A percentile compares a stretch with the other conserved stretches of the same genome.
phyloP scores from a whole-genome alignment of 352 stramenopile genomes.

The Phytophthora sansomeana region DNA sequence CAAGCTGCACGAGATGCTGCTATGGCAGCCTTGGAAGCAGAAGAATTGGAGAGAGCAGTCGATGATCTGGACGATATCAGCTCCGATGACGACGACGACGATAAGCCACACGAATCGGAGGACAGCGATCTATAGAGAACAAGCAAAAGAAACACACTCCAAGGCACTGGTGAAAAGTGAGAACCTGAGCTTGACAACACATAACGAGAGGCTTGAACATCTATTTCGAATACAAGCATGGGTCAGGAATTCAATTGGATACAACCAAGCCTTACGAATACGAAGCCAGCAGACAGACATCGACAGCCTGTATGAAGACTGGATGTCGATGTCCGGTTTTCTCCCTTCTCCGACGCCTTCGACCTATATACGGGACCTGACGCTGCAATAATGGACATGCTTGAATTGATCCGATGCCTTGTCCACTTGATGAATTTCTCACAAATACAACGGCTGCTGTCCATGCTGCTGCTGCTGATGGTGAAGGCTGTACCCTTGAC shows the following conservation, averaged over 20 bases:
- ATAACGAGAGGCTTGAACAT: conserved; percentile 38
- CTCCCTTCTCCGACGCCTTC: conserved; percentile 1
- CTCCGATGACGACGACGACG: conserved; percentile 39
- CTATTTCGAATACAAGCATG: conserved; percentile 42
- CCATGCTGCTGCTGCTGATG: conserved; percentile 31
- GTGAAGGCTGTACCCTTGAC: conserved; percentile 19
- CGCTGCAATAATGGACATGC: conserved; percentile 10
- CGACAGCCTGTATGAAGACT: conserved; percentile 21
- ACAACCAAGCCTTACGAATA: conserved; percentile 17
- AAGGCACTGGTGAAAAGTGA: conserved; percentile 3
- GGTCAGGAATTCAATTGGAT: conserved; percentile 22
- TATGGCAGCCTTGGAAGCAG: conserved; percentile 45
- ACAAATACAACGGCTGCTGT: conserved; percentile 41
- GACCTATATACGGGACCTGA: conserved; percentile 4
- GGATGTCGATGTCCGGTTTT: conserved; percentile 1
- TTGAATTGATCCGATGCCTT: conserved; percentile 20
- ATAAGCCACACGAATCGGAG: conserved; percentile 50
- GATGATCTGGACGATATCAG: conserved; percentile 59
- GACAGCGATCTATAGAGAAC: conserved; percentile 65
- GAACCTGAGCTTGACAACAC: conserved; percentile 7
- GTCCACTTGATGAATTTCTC: conserved; percentile 30
- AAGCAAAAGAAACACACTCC: background rate
- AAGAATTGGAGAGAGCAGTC: conserved; percentile 28
- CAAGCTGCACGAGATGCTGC: conserved; percentile 31
- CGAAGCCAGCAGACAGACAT: conserved; percentile 1